Evolutionary conservation across 208 protist genomes (phyloP).

Genomic region (Leishmania braziliensis): DNA sequence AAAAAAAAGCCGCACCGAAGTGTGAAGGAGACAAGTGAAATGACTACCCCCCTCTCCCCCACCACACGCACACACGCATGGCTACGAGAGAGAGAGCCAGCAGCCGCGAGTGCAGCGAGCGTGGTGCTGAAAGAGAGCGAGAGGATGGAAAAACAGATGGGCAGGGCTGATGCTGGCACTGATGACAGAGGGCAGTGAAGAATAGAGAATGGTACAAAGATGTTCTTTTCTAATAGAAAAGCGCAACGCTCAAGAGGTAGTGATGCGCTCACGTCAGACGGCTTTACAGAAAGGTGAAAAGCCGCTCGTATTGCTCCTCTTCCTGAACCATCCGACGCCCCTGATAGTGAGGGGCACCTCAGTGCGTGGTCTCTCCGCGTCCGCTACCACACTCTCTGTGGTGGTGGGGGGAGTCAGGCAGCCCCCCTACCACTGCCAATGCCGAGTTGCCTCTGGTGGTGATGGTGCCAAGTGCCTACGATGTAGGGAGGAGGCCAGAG

Average conservation of each 20-base stretch:
- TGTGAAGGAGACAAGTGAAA: not conserved
- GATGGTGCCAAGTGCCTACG: not conserved
- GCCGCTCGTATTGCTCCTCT: not conserved
- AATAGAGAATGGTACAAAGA: not conserved
- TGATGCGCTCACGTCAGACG: not conserved
- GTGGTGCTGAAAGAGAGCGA: not conserved
- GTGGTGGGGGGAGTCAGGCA: too few species aligned
- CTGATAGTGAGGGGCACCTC: too few species aligned
- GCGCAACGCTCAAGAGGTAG: not conserved
- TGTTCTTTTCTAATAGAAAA: not conserved
- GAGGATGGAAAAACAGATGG: not conserved
- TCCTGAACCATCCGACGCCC: not conserved
- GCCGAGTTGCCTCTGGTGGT: not conserved
- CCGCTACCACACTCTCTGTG: too few species aligned
- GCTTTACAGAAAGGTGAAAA: not conserved
- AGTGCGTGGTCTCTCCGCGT: too few species aligned
- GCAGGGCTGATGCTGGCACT: not conserved
- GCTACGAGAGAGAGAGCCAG: not conserved
- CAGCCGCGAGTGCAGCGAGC: not conserved
- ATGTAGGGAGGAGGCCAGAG: not conserved
- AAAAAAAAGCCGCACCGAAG: not conserved
- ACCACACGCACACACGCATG: too few species aligned
- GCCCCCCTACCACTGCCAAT: not conserved
- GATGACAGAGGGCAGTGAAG: not conserved
- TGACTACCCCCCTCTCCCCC: not conserved